Evolutionary conservation across 129 eudicot genomes (phyloP).

Genomic region (Centella asiatica): DNA sequence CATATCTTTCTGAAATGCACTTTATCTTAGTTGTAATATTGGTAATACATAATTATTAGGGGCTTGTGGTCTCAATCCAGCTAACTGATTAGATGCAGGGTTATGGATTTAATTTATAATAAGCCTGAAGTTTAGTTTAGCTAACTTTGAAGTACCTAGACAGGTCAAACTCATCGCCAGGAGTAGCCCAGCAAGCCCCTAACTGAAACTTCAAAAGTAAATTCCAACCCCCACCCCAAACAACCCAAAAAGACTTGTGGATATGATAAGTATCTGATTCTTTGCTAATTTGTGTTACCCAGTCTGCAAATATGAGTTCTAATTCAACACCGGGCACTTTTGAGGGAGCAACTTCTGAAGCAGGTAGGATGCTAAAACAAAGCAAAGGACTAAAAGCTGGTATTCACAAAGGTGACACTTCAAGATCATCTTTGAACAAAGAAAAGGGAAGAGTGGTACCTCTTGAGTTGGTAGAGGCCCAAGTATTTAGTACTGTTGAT

Average conservation of each 20-base stretch:
- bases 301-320: slow-evolving; percentile 28
- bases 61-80: not conserved
- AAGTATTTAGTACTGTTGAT: not conserved
- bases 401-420: not conserved
- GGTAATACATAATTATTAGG: too few species aligned
- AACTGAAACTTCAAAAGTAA: too few species aligned
- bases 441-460: not conserved
- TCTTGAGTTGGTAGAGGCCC: not conserved
- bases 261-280: not conserved
- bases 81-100: too few species aligned
- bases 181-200: not conserved
- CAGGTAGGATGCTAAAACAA: slow-evolving; percentile 11
- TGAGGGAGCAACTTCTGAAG: slow-evolving; percentile 18
- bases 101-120: too few species aligned
- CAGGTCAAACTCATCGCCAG: not conserved
- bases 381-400: slow-evolving; percentile 1
- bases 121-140: too few species aligned
- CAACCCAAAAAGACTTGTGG: not conserved
- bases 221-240: not conserved
- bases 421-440: slow-evolving; percentile 3
- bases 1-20: too few species aligned
- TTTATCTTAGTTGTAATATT: too few species aligned
- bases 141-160: too few species aligned
- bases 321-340: slow-evolving; percentile 14
- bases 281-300: slow-evolving; percentile 11